Percentiles rank a stretch among this genome's conserved stretches.
Conservation (phyloP, 257 asterid genomes). For the Voacanga thouarsii region DNA sequence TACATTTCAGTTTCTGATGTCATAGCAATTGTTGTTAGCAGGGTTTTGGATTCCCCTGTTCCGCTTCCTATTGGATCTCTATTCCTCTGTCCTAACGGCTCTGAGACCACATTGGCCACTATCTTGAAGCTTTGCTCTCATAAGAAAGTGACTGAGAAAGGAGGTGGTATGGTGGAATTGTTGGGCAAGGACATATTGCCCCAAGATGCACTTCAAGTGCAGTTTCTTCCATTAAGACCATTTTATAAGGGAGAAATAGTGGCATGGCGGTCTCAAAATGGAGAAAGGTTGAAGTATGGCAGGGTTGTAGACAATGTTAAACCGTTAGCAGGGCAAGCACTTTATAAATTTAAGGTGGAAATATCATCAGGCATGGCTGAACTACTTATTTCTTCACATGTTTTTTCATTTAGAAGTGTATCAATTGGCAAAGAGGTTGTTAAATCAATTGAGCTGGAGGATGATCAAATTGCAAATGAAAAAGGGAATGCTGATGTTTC, state of each 20-base stretch:
- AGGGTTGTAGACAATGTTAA: constrained; percentile 79
- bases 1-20: constrained; percentile 68
- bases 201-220: constrained; percentile 86
- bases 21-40: constrained; percentile 64
- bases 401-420: constrained; percentile 80
- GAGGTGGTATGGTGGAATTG: constrained; percentile 49
- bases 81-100: constrained; percentile 66
- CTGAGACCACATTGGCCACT: constrained; percentile 59
- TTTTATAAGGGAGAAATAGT: constrained; percentile 90
- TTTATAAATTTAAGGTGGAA: constrained; percentile 72
- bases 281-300: constrained; percentile 86
- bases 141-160: constrained; percentile 36
- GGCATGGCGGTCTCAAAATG: constrained; percentile 85
- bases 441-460: constrained; percentile 37
- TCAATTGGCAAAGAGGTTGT: constrained; percentile 45
- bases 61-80: constrained; percentile 75
- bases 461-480: constrained; percentile 28
- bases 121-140: constrained; percentile 63
- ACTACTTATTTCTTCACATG: constrained; percentile 69
- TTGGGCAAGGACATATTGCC: constrained; percentile 76
- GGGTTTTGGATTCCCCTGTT: constrained; percentile 64
- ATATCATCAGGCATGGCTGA: constrained; percentile 55
- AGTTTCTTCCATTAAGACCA: constrained; percentile 91
- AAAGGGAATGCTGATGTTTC: constrained; percentile 43
- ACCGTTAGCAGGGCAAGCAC: constrained; percentile 92